Evolutionary conservation across 306 rosid species (phyloP).

Genomic region (Rubus idaeus): DNA sequence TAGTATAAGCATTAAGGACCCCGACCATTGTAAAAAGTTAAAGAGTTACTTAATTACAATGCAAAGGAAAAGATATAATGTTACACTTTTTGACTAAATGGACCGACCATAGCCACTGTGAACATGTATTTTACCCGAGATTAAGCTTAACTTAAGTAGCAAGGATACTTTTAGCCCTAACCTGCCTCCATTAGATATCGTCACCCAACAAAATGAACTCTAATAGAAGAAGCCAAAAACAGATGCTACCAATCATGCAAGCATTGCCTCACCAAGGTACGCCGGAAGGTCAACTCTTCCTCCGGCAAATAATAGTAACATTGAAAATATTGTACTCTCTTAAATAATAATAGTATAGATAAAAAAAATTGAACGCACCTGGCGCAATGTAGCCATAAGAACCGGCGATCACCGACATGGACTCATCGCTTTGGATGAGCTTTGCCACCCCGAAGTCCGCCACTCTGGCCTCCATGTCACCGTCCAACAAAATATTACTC

Average conservation of each 20-base stretch:
- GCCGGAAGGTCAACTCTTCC: constrained; percentile 18
- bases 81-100: constrained; percentile 10
- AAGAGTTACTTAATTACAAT: neutral
- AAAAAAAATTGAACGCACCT: constrained; percentile 38
- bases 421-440: constrained; percentile 69
- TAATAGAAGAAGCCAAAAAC: constrained; percentile 9
- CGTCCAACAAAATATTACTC: constrained; percentile 76
- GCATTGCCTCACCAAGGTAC: neutral
- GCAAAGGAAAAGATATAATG: neutral
- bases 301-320: neutral
- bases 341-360: neutral
- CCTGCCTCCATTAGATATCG: neutral
- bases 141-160: neutral
- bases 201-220: constrained; percentile 19
- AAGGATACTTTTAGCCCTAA: neutral
- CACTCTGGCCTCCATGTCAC: constrained; percentile 89
- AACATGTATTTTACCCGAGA: neutral
- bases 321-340: no score
- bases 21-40: neutral
- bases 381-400: constrained; percentile 98
- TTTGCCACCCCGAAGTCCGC: constrained; percentile 97
- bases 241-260: neutral
- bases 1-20: neutral
- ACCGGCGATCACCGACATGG: constrained; percentile 98
- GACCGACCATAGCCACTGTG: neutral